These are phyloP conservation scores for Trypanosoma lewisi DNA, from an alignment of 208 protist genomes.

Conservation along the genomic window DNA sequence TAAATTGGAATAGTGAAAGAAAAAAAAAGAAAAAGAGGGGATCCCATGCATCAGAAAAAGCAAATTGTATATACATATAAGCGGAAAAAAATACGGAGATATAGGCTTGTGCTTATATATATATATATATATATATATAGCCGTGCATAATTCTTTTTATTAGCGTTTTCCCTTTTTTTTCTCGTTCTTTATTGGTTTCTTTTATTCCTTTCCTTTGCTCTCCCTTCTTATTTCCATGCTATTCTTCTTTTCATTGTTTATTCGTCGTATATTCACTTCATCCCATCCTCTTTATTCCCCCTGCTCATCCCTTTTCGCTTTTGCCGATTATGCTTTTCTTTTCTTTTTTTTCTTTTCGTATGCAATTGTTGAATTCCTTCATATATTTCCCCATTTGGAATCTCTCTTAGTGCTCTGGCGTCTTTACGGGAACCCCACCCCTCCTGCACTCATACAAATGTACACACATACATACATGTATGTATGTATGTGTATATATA, in stretches of 20 bases:
- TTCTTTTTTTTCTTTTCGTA: neutral
- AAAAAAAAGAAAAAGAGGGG: neutral
- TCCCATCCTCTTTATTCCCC: neutral
- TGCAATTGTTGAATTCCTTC: neutral
- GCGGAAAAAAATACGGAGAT: neutral
- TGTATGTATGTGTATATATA: constrained; percentile 1
- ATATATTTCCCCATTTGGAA: neutral
- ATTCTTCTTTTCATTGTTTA: neutral
- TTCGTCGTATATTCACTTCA: neutral
- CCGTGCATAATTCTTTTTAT: neutral
- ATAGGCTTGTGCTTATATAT: too few species aligned
- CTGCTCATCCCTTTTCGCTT: neutral
- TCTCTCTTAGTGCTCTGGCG: neutral
- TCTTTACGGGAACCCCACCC: neutral
- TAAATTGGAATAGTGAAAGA: neutral
- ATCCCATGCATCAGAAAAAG: neutral
- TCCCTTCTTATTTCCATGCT: neutral
- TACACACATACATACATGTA: constrained; percentile 5
- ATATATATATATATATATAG: constrained; percentile 12
- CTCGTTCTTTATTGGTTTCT: neutral
- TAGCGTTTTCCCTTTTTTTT: neutral
- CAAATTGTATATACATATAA: neutral
- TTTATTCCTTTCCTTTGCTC: neutral
- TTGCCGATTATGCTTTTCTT: neutral
- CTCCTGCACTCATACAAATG: neutral